phyloP scores from a whole-genome alignment of 148 eudicot genomes.

The Vaccinium vitisidaea region DNA sequence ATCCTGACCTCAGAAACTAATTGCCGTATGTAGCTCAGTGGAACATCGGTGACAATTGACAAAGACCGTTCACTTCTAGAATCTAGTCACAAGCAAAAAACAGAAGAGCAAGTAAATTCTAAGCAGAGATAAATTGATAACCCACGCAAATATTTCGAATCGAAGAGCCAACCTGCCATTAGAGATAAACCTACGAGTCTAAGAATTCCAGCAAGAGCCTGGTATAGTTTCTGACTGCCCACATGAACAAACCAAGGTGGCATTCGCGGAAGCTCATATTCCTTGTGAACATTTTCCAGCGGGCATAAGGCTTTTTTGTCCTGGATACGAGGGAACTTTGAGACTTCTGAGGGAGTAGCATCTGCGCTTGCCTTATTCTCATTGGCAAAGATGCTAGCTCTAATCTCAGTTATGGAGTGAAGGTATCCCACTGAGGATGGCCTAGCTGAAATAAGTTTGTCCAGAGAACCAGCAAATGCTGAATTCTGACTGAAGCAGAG shows the following conservation, averaged over 20 bases:
- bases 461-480: constrained; percentile 80
- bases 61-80: constrained; percentile 55
- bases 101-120: constrained; percentile 19
- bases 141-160: constrained; percentile 7
- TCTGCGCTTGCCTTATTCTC: constrained; percentile 22
- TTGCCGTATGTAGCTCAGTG: constrained; percentile 64
- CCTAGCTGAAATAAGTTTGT: constrained; percentile 52
- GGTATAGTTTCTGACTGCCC: constrained; percentile 74
- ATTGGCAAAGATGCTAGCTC: constrained; percentile 30
- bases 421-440: constrained; percentile 68
- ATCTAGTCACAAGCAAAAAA: constrained; percentile 40
- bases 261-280: constrained; percentile 75
- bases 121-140: constrained; percentile 17
- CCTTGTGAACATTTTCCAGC: constrained; percentile 27
- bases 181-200: constrained; percentile 76
- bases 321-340: constrained; percentile 20
- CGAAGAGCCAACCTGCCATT: constrained; percentile 52
- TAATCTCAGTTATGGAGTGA: constrained; percentile 80
- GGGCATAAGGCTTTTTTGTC: constrained; percentile 30
- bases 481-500: constrained; percentile 88
- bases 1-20: constrained; percentile 66
- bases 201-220: constrained; percentile 71
- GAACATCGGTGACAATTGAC: constrained; percentile 65
- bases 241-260: constrained; percentile 89
- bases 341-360: constrained; percentile 34